A percentile compares a stretch with the other conserved stretches of the same genome.
These are phyloP conservation scores for Bruguiera parviflora DNA, from an alignment of 345 rosid genomes.

Conservation along the genomic window DNA sequence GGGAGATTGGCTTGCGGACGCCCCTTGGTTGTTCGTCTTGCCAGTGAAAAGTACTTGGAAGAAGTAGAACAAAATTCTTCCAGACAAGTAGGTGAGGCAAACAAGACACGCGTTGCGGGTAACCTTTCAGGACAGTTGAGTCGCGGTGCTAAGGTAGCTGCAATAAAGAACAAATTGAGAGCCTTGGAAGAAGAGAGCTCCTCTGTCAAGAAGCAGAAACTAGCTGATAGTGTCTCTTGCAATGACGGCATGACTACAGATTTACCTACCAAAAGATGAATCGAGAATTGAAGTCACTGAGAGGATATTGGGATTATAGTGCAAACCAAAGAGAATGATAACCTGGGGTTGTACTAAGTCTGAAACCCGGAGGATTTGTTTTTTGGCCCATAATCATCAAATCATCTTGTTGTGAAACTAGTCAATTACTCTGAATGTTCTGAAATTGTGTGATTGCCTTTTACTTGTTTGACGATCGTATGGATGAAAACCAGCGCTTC, in stretches of 20 bases:
- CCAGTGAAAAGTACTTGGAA: slow-evolving; percentile 63
- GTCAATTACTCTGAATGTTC: too few relatives aligned
- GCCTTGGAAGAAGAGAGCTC: slow-evolving; percentile 61
- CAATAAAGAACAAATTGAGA: slow-evolving; percentile 85
- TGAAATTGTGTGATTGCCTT: too few relatives aligned
- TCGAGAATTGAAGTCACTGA: neutral
- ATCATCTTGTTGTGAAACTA: neutral
- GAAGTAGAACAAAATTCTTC: slow-evolving; percentile 37
- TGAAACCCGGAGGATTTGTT: too few relatives aligned
- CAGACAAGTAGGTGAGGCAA: slow-evolving; percentile 34
- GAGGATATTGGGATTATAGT: neutral
- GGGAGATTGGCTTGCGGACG: slow-evolving; percentile 90
- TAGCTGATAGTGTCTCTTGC: slow-evolving; percentile 20
- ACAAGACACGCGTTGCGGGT: slow-evolving; percentile 37
- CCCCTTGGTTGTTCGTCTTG: slow-evolving; percentile 74
- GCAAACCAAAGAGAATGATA: neutral
- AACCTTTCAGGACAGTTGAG: slow-evolving; percentile 52
- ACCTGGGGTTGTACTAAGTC: too few relatives aligned
- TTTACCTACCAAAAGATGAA: slow-evolving; percentile 5
- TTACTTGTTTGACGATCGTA: too few relatives aligned
- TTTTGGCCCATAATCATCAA: too few relatives aligned
- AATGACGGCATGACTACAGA: neutral
- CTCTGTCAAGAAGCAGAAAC: slow-evolving; percentile 62
- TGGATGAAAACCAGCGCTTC: too few relatives aligned
- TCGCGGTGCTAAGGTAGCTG: slow-evolving; percentile 69